phyloP scores from a whole-genome alignment of 495 filamentous ascomycete species.

The Niebla homalea region DNA sequence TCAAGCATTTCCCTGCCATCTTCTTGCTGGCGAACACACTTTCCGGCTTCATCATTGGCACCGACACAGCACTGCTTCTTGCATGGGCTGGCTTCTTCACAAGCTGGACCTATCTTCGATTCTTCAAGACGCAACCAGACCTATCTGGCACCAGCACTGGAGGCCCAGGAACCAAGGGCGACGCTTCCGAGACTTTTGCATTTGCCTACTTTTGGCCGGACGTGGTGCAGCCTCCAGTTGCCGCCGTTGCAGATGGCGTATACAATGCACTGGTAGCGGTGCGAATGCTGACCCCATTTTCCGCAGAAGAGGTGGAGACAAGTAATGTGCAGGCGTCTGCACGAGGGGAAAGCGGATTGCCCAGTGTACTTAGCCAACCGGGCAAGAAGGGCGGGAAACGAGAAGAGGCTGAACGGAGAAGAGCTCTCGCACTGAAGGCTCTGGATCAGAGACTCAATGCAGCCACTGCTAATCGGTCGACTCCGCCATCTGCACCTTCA shows the following conservation, averaged over 20 bases:
- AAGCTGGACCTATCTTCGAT: slow-evolving; percentile 92
- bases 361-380: slow-evolving; percentile 42
- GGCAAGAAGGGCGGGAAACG: slow-evolving; percentile 40
- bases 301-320: slow-evolving; percentile 67
- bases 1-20: slow-evolving; percentile 84
- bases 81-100: slow-evolving; percentile 70
- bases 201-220: slow-evolving; percentile 95
- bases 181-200: slow-evolving; percentile 89
- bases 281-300: slow-evolving; percentile 75
- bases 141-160: slow-evolving; percentile 39
- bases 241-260: slow-evolving; percentile 56
- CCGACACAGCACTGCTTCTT: slow-evolving; percentile 70
- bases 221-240: slow-evolving; percentile 61
- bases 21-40: slow-evolving; percentile 71
- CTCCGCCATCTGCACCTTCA: slow-evolving; percentile 21
- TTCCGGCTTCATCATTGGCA: slow-evolving; percentile 66
- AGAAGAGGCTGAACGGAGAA: slow-evolving; percentile 82
- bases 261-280: slow-evolving; percentile 62
- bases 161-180: slow-evolving; percentile 49
- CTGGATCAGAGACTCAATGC: slow-evolving; percentile 84
- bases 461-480: slow-evolving; percentile 43
- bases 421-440: slow-evolving; percentile 79
- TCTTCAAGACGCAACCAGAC: slow-evolving; percentile 73
- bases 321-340: slow-evolving; percentile 59
- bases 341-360: slow-evolving; percentile 53